A percentile compares a stretch with the other conserved stretches of the same genome.
Conservation (phyloP, 1,139 yeast genomes). For the Geotrichum carabidarum region DNA sequence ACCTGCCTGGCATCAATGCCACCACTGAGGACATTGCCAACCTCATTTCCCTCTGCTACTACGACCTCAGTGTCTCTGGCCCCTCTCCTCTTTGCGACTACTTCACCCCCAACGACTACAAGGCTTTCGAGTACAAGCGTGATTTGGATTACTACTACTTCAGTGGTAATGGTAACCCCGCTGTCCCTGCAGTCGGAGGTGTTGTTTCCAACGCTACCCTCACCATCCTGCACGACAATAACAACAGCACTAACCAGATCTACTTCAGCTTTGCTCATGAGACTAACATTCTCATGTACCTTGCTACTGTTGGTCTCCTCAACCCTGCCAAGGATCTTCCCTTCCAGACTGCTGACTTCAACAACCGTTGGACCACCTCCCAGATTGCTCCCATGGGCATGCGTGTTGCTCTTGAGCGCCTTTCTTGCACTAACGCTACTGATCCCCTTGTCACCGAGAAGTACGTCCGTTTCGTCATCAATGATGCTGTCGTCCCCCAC, state of each 20-base stretch:
- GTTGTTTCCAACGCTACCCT: conserved; percentile 49
- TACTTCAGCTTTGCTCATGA: conserved; percentile 54
- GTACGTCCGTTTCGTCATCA: conserved; percentile 51
- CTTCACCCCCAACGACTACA: conserved; percentile 53
- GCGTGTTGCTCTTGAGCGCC: conserved; percentile 49
- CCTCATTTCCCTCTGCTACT: conserved; percentile 51
- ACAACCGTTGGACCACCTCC: conserved; percentile 38
- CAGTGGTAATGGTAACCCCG: conserved; percentile 51
- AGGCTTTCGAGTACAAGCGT: conserved; percentile 44
- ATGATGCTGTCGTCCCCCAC: conserved; percentile 58
- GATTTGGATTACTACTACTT: conserved; percentile 50
- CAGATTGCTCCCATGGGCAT: conserved; percentile 57
- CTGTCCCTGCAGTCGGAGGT: conserved; percentile 46
- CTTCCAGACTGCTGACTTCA: conserved; percentile 39
- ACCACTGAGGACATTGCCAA: conserved; percentile 42
- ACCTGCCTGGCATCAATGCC: conserved; percentile 44
- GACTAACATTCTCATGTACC: conserved; percentile 48
- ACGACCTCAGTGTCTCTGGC: conserved; percentile 53
- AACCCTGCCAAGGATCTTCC: conserved; percentile 39
- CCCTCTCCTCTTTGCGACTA: conserved; percentile 50
- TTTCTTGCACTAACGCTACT: conserved; percentile 35
- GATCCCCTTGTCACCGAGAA: conserved; percentile 21
- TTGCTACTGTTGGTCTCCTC: conserved; percentile 50
- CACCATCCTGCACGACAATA: conserved; percentile 39
- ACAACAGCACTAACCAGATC: conserved; percentile 14